Conservation (phyloP, 2,329 filamentous ascomycete species). For the Trichoderma atroviride region DNA sequence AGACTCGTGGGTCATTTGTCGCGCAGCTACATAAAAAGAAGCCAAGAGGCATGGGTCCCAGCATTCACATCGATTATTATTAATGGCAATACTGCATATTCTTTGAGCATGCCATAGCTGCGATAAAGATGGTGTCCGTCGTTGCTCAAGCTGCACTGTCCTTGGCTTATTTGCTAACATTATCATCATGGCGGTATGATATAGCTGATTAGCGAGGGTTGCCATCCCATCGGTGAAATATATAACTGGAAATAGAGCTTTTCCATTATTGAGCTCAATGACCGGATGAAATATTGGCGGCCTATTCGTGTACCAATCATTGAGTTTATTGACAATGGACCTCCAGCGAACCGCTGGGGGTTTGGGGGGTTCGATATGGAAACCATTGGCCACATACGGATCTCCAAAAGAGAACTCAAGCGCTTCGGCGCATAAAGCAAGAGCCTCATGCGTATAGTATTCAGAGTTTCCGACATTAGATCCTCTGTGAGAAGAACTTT, state of each 20-base stretch:
- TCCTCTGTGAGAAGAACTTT: not conserved
- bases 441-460: not conserved
- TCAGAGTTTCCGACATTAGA: not conserved
- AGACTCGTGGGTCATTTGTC: slow-evolving; percentile 2
- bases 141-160: slow-evolving; percentile 9
- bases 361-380: not conserved
- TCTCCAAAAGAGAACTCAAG: slow-evolving; percentile 6
- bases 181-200: slow-evolving; percentile 11
- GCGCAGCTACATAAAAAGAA: slow-evolving; percentile 2
- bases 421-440: not conserved
- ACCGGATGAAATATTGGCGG: not conserved
- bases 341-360: not conserved
- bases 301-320: not conserved
- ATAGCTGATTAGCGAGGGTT: not conserved
- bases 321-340: not conserved
- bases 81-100: slow-evolving; percentile 8
- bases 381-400: not conserved
- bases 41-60: slow-evolving; percentile 18
- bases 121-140: not conserved
- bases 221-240: slow-evolving; percentile 2
- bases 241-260: not conserved
- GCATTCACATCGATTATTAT: slow-evolving; percentile 11
- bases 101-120: slow-evolving; percentile 17
- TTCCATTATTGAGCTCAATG: not conserved
- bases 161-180: not conserved